Evolutionary conservation across 1,284 basidiomycete species (phyloP), one percentile per base, ranked within the genome.

Genomic region (Ceratobasidium sp.): DNA sequence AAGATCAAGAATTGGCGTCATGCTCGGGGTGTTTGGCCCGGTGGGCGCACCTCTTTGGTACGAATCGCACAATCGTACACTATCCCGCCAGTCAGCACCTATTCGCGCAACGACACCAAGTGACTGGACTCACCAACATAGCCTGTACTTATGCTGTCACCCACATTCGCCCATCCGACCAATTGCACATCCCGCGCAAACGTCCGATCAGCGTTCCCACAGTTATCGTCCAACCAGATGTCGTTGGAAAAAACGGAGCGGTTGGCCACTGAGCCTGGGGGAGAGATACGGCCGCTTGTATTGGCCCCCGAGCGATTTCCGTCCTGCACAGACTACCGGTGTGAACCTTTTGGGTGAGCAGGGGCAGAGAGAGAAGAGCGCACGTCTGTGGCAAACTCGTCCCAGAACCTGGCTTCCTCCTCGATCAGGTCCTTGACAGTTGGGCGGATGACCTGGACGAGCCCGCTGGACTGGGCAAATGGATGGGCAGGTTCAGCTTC

Each of bases 41-140:
- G 9, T 37, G 27, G 29, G 41, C 56, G 16, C 54, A 75, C 74
- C 43, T 69, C 68, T 65, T 75, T 75, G n/a, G 69, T 69, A n/a
- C 66, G 48, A 41, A 75, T 75, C 51, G 68, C 68, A 56, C 74
- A 75, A 46, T 75, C 74, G 46, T 75, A 75, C 29, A 75, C 74
- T 75, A 63, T n/a, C 27, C 3, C 39, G 53, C 16, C 19, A 53
- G 16, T 7, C 19, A 0, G 46, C 64, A 39, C 69, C 16, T 29
- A 69, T 41, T 7, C 2, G 8, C 27, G 27, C 27, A 9, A 27
- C 19, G 6, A 37, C 34, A 46, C 39, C 37, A 72, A 63, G 43
- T 24, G 2, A 59, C 14, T 13, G 31, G 24, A 63, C 74, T 49
- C 48, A 75, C 74, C 74, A 31, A 75, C 62, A 39, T 75, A 75